Evolutionary conservation across 2,329 filamentous ascomycete genomes (phyloP), one percentile per base, ranked within the genome.

Genomic region (Phaeosphaeriaceae sp.): DNA sequence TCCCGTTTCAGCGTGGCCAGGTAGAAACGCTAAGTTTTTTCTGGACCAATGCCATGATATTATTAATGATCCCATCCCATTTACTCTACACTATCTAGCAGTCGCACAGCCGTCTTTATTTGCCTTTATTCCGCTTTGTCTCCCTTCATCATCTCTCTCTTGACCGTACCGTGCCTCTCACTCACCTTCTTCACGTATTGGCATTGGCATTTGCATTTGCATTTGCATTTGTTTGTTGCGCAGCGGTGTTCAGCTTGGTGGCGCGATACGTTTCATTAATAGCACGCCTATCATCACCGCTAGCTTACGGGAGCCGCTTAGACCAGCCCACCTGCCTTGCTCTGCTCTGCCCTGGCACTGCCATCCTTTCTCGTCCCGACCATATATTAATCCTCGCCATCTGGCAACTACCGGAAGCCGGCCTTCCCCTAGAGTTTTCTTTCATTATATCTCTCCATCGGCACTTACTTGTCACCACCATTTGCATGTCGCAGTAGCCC

Each of bases 351-450:
- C 23, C 23, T 26, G n/a, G 23, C 23, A 7, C 23, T 26, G 23
- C 7, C 23, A 26, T 26, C 23, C 23, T 11, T 26, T 26, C 23
- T 26, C 23, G 23, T 26, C 23, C n/a, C 23, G 23, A 50, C 45
- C 28, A 44, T 46, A 53, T 60, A 55, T 61, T 59, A 59, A 59
- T 55, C 50, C 51, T 54, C 51, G 49, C 60, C 58, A 60, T 64
- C 61, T 61, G 56, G 52, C 60, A 58, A 47, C 57, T 55, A 55
- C 46, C 54, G 55, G 59, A 63, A 67, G 66, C 67, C 65, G 67
- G 63, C 41, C 67, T 66, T 70, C 63, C 52, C 11, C 20, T 23
- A 15, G 21, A 30, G 9, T 45, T 17, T 40, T 38, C 28, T 49
- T 48, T 54, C 43, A 44, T 57, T 42, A 42, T 33, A 46, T 23